These are phyloP conservation scores for Claviceps quebecensis DNA, from an alignment of 2,329 filamentous ascomycete species.

Conservation along the genomic window DNA sequence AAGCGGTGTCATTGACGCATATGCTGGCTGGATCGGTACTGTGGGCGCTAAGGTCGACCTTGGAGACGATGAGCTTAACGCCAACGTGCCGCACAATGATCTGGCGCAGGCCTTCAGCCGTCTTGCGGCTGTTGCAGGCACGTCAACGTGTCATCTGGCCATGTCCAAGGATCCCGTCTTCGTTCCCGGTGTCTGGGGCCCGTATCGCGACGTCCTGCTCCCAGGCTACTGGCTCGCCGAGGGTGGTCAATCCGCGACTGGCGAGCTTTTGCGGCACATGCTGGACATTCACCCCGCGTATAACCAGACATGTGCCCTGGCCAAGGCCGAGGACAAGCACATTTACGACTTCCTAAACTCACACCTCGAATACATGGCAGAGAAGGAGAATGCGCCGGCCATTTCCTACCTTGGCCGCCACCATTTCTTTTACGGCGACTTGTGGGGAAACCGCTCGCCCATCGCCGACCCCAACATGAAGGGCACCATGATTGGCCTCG, in stretches of 20 bases:
- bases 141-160: slow-evolving; percentile 91
- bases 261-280: slow-evolving; percentile 85
- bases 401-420: slow-evolving; percentile 81
- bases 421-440: slow-evolving; percentile 96
- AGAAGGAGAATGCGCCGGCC: slow-evolving; percentile 54
- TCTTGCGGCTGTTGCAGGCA: slow-evolving; percentile 86
- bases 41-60: slow-evolving; percentile 92
- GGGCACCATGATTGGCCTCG: slow-evolving; percentile 75
- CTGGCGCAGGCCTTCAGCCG: slow-evolving; percentile 86
- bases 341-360: slow-evolving; percentile 93
- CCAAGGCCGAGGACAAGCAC: slow-evolving; percentile 70
- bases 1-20: slow-evolving; percentile 94
- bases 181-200: slow-evolving; percentile 91
- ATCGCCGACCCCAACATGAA: slow-evolving; percentile 89
- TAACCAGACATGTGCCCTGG: slow-evolving; percentile 62
- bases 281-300: slow-evolving; percentile 91
- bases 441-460: slow-evolving; percentile 93
- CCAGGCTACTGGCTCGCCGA: slow-evolving; percentile 95
- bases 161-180: slow-evolving; percentile 92
- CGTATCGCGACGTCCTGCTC: slow-evolving; percentile 85
- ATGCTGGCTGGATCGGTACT: slow-evolving; percentile 96
- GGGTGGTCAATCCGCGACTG: slow-evolving; percentile 90
- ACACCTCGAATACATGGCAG: slow-evolving; percentile 64
- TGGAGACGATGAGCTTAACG: slow-evolving; percentile 48
- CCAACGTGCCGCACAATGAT: slow-evolving; percentile 61